Evolutionary conservation across 1,284 basidiomycete genomes (phyloP).

Genomic region (Boletus semigastroideus): DNA sequence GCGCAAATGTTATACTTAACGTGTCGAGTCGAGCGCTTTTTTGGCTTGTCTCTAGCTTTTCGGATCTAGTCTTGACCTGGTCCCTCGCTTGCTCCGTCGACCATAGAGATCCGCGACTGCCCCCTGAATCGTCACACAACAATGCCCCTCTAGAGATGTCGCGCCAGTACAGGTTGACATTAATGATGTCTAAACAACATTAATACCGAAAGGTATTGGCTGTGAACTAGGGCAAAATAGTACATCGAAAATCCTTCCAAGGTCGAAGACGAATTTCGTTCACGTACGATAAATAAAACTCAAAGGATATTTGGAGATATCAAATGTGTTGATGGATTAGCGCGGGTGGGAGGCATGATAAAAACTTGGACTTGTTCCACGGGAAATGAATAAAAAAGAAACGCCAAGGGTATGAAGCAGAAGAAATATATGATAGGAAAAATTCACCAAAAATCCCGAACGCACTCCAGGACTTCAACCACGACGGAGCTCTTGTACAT

Average conservation of each 20-base stretch:
- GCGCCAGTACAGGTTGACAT: conserved; percentile 28
- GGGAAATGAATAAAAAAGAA: conserved; percentile 7
- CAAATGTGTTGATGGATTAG: conserved; percentile 10
- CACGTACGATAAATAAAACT: conserved; percentile 23
- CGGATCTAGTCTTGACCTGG: no score
- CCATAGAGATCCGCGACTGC: no score
- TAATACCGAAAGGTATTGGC: conserved; percentile 27
- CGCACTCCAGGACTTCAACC: conserved; percentile 80
- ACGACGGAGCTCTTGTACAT: conserved; percentile 91
- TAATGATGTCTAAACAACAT: conserved; percentile 37
- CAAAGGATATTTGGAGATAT: conserved; percentile 3
- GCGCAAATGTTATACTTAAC: conserved; percentile 3
- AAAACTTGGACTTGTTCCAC: conserved; percentile 16
- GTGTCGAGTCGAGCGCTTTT: conserved; percentile 2
- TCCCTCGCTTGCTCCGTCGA: no score
- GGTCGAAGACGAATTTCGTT: conserved; percentile 24
- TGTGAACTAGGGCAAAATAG: conserved; percentile 25
- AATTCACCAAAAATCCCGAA: conserved; percentile 57
- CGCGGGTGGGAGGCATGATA: conserved; percentile 2
- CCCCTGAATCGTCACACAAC: no score
- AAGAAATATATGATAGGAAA: conserved; percentile 9
- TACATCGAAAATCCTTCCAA: conserved; percentile 35
- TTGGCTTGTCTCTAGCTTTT: not conserved
- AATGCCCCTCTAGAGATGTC: not conserved
- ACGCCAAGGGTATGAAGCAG: conserved; percentile 25